Evolutionary conservation across 441 rosid genomes (phyloP), one percentile per base, ranked within the genome.

Genomic region (Macaranga tanarius): DNA sequence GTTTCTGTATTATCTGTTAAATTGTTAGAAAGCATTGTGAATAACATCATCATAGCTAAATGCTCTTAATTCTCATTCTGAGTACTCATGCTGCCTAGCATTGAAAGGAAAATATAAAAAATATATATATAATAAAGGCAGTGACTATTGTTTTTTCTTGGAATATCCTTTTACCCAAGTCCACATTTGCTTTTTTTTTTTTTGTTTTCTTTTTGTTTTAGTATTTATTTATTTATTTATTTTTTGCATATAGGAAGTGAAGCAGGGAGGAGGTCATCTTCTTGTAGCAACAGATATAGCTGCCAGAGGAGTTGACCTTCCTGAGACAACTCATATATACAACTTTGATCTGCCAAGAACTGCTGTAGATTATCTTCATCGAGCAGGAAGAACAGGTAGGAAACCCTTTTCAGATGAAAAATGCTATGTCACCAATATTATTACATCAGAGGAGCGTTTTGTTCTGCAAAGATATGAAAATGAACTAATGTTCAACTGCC

Each of bases 381-480:
- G 93, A 59, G 97, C 99, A 48, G 99, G 99, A 81, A 84, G 97
- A 82, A 84, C 99, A 76, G 94, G 97, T 71, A 89, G 99, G 79
- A 92, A 84, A 70, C 99, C 97, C 10, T 92, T 95, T 83, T 92
- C 97, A 7, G 91, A 88, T 52, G 73, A 83, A 80, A 86, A 84
- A 75, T 91, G 97, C 73, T 63, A 62, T 62, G 96, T 91, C 65
- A 88, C 93, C 57, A 95, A 79, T 79, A 78, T 92, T 68, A 85
- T 91, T 67, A 80, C 56, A 38, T 71, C 89, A 0, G 93, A 89
- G 75, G 99, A 95, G 87, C 82, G 88, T 65, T 95, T 95, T 85
- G 97, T 86, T 79, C 76, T 95, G 84, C 88, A 89, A 85, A 87
- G 92, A 83, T 92, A 78, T 54, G 96, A 92, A 81, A 95, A 95